Evolutionary conservation across 176 grass and related monocot genomes (phyloP).

Genomic region (Eleusine indica): DNA sequence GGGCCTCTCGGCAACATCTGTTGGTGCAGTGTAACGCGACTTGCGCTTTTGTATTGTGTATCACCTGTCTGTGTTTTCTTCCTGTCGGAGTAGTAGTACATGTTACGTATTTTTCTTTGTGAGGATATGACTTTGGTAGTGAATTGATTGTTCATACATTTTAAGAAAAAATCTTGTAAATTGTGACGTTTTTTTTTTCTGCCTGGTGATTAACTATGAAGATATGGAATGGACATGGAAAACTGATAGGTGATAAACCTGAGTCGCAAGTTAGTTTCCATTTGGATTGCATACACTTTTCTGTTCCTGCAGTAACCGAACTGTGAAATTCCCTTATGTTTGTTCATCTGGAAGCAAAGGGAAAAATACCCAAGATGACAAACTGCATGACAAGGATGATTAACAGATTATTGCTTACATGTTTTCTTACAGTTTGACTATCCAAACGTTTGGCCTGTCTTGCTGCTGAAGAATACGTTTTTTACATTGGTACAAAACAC

Average conservation of each 20-base stretch:
- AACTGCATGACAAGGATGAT: not conserved
- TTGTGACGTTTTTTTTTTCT: not conserved
- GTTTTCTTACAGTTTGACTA: not conserved
- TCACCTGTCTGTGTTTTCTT: not conserved
- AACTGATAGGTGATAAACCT: not conserved
- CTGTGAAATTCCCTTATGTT: not conserved
- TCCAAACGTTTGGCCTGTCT: not conserved
- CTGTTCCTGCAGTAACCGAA: not conserved
- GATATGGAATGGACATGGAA: not conserved
- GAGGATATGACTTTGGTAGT: not conserved
- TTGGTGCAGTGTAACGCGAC: not conserved
- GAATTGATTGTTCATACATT: not conserved
- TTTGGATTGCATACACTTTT: not conserved
- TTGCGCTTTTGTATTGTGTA: not conserved
- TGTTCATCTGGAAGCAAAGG: not conserved
- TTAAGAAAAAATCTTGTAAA: not conserved
- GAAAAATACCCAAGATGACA: not conserved
- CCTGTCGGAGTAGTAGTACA: not conserved
- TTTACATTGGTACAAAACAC: not conserved
- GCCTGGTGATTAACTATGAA: not conserved
- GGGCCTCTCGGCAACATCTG: no score
- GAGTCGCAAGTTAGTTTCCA: not conserved
- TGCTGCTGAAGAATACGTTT: not conserved
- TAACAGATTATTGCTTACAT: not conserved
- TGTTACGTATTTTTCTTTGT: not conserved